These are phyloP conservation scores for Kwoniella botswanensis DNA, from an alignment of 768 basidiomycete species.

Conservation along the genomic window DNA sequence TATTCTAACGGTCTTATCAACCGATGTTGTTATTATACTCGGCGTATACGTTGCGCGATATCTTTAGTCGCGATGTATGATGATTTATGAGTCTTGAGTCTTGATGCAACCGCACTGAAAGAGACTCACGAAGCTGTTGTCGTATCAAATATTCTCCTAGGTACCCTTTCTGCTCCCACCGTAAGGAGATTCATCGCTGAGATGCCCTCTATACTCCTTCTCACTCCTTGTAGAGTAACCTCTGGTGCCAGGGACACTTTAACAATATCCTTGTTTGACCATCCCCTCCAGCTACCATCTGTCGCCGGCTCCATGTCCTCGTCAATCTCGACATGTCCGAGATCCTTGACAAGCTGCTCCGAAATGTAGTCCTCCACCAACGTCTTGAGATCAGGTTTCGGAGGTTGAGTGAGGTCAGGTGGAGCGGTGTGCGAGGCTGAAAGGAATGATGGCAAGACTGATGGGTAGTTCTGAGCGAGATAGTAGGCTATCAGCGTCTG, in stretches of 20 bases:
- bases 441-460: slow-evolving; percentile 43
- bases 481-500: slow-evolving; percentile 49
- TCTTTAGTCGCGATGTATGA: slow-evolving; percentile 14
- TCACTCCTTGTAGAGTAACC: slow-evolving; percentile 41
- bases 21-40: slow-evolving; percentile 48
- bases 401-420: slow-evolving; percentile 38
- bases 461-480: slow-evolving; percentile 43
- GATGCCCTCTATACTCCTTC: slow-evolving; percentile 47
- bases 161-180: slow-evolving; percentile 32
- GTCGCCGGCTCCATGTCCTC: slow-evolving; percentile 15
- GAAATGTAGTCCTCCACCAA: slow-evolving; percentile 46
- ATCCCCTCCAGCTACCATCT: slow-evolving; percentile 36
- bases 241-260: slow-evolving; percentile 30
- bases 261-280: slow-evolving; percentile 34
- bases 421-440: slow-evolving; percentile 30
- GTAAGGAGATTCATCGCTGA: slow-evolving; percentile 48
- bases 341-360: slow-evolving; percentile 13
- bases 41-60: slow-evolving; percentile 32
- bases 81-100: neutral
- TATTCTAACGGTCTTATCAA: slow-evolving; percentile 53
- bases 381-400: slow-evolving; percentile 48
- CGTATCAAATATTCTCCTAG: slow-evolving; percentile 49
- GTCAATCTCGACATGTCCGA: slow-evolving; percentile 9
- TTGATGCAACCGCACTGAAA: too few species aligned
- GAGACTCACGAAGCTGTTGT: slow-evolving; percentile 43